Percentiles rank a stretch among this genome's conserved stretches.
These are phyloP conservation scores for Lentinus tigrinus DNA, from an alignment of 768 basidiomycete species.

Conservation along the genomic window DNA sequence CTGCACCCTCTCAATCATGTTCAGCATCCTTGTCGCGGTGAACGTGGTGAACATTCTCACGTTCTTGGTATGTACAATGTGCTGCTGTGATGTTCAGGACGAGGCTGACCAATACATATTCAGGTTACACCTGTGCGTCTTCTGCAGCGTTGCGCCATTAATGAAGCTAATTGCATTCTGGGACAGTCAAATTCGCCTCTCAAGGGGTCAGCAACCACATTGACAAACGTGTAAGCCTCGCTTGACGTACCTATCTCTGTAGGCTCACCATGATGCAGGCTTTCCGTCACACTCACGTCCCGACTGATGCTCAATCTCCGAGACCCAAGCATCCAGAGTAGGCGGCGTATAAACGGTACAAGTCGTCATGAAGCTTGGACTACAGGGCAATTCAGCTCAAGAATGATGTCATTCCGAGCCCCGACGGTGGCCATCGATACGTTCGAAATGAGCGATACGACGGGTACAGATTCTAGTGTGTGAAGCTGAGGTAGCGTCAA, in stretches of 20 bases:
- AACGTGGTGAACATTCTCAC: slow-evolving; percentile 13
- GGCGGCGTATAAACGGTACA: not conserved
- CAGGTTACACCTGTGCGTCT: too few relatives aligned
- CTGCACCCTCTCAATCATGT: not conserved
- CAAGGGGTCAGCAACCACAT: slow-evolving; percentile 8
- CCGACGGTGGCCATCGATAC: not conserved
- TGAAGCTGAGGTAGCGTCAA: too few relatives aligned
- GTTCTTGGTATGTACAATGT: not conserved
- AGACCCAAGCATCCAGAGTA: not conserved
- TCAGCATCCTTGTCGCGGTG: slow-evolving; percentile 9
- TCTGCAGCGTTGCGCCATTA: too few relatives aligned
- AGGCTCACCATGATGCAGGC: not conserved
- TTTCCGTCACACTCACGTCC: slow-evolving; percentile 2
- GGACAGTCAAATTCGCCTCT: slow-evolving; percentile 4
- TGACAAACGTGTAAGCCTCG: slow-evolving; percentile 9
- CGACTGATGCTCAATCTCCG: slow-evolving; percentile 8
- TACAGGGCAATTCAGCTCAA: slow-evolving; percentile 7
- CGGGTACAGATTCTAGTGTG: too few relatives aligned
- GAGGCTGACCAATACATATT: too few relatives aligned
- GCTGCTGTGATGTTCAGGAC: too few relatives aligned
- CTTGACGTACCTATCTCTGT: not conserved
- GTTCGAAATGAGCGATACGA: not conserved
- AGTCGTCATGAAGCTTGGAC: slow-evolving; percentile 3
- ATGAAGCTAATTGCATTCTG: too few relatives aligned
- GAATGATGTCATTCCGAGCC: slow-evolving; percentile 6